Base-by-base conservation (phyloP, 257 asterid species). In the Knoxia roxburghii region DNA sequence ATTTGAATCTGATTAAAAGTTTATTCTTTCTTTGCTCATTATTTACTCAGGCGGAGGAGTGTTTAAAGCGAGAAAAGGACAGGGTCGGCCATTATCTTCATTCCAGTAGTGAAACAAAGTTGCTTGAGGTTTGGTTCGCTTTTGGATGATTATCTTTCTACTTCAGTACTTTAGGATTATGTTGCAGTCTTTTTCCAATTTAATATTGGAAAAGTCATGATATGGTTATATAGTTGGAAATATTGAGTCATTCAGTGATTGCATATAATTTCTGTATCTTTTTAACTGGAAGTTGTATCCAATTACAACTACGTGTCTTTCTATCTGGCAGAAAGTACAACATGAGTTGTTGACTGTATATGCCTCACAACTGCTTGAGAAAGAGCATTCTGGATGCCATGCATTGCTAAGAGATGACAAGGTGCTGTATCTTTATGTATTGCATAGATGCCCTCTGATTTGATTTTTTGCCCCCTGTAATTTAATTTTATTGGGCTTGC, bases 341-440 rank as follows among this genome's bases (percentile, higher is more conserved):
- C 90, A 84, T 39, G 97, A 94, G 81, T 80, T 91, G 72, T 80
- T 94, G 83, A 75, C 95, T 51, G 99, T 94, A 56, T 89, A 94
- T 80, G 96, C 98, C 70, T 80, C 93, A 69, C 99, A 91, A 82
- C 81, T 94, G 51, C 78, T 94, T 55, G 99, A 94, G 86, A 94
- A 94, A 81, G 99, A 94, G 86, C 91, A 94, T 74, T 94, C 99
- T 13, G 99, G 99, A 65, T 94, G 99, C 57, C 97, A 87, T 73
- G 96, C 96, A 0, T 80, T 94, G 75, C 98, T 94, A 35, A 86
- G 91, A 73, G 97, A 94, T 80, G 98, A 94, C 79, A 94, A 94
- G 97, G 99, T 94, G 76, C 70, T 35, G 58, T 8, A 6, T 50
- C 13, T 37, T 10, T 27, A 43, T 43, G 69, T 45, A 61, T 20